These are phyloP conservation scores for Thamnidium elegans DNA, from an alignment of 192 early-diverging fungal species.

Conservation along the genomic window DNA sequence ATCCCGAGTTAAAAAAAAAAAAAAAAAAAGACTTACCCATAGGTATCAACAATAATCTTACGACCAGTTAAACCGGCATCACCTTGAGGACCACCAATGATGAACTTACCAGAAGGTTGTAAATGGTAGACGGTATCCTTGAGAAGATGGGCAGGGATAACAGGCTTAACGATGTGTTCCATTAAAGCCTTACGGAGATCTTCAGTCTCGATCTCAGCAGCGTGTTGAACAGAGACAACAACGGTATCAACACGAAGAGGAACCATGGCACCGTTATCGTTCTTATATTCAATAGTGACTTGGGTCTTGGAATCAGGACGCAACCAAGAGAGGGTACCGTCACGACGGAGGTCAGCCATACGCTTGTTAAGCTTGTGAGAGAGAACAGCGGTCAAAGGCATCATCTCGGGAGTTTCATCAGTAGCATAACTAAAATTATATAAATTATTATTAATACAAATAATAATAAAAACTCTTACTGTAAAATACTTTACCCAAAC, in stretches of 20 bases:
- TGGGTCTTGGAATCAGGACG: constrained; percentile 99
- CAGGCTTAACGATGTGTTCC: constrained; percentile 90
- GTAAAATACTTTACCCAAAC: no score
- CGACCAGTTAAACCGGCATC: constrained; percentile 97
- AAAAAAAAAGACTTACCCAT: constrained; percentile 16
- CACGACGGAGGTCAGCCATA: constrained; percentile 93
- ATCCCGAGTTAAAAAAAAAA: background rate
- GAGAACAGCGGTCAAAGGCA: constrained; percentile 93
- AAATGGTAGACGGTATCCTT: constrained; percentile 94
- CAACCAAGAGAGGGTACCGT: constrained; percentile 87
- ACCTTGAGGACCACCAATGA: constrained; percentile 99
- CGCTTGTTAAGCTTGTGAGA: constrained; percentile 98
- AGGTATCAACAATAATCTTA: constrained; percentile 43
- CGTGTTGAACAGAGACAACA: constrained; percentile 97
- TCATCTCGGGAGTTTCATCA: constrained; percentile 98
- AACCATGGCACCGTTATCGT: constrained; percentile 90
- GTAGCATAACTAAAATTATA: constrained; percentile 97
- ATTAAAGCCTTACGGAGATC: constrained; percentile 81
- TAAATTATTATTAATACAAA: no score
- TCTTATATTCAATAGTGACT: constrained; percentile 98
- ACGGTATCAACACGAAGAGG: constrained; percentile 96
- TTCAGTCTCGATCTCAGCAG: constrained; percentile 82
- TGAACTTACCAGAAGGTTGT: constrained; percentile 98
- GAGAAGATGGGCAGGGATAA: constrained; percentile 90
- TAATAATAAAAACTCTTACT: no score